These are phyloP conservation scores for Juncus inflexus DNA, from an alignment of 176 grass and related monocot genomes.

Conservation along the genomic window DNA sequence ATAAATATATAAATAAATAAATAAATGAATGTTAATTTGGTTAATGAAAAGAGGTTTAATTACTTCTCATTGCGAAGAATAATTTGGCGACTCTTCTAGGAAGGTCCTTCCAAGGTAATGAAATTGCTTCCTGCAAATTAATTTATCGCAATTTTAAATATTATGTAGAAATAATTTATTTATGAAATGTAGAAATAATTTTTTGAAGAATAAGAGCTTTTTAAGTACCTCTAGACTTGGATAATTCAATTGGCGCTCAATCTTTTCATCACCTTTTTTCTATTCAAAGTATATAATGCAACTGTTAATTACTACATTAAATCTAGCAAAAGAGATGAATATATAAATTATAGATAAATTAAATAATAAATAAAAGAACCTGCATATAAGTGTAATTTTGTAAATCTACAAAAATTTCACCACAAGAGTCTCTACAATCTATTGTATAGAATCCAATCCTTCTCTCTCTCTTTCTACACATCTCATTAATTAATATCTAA, in stretches of 20 bases:
- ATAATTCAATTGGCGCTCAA: constrained; percentile 47
- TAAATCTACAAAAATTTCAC: constrained; percentile 95
- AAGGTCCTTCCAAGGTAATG: constrained; percentile 64
- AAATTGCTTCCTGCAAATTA: constrained; percentile 65
- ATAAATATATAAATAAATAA: neutral
- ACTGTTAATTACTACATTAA: neutral
- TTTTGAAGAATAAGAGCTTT: neutral
- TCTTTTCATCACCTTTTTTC: constrained; percentile 55
- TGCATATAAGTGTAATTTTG: constrained; percentile 73
- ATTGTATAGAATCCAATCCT: constrained; percentile 79
- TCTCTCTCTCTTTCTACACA: constrained; percentile 75
- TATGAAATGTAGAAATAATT: neutral
- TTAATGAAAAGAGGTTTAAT: neutral
- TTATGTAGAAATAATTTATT: neutral
- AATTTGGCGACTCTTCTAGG: constrained; percentile 64
- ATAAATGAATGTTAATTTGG: constrained; percentile 1
- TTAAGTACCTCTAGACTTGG: constrained; percentile 60
- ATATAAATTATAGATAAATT: neutral
- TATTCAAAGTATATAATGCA: constrained; percentile 15
- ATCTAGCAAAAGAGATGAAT: neutral
- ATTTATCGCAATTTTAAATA: neutral
- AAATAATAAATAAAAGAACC: constrained; percentile 39
- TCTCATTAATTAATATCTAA: constrained; percentile 67
- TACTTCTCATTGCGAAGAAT: constrained; percentile 78
- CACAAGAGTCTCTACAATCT: constrained; percentile 86